Evolutionary conservation across 768 basidiomycete species (phyloP).

Genomic region (Sutorius australiensis): DNA sequence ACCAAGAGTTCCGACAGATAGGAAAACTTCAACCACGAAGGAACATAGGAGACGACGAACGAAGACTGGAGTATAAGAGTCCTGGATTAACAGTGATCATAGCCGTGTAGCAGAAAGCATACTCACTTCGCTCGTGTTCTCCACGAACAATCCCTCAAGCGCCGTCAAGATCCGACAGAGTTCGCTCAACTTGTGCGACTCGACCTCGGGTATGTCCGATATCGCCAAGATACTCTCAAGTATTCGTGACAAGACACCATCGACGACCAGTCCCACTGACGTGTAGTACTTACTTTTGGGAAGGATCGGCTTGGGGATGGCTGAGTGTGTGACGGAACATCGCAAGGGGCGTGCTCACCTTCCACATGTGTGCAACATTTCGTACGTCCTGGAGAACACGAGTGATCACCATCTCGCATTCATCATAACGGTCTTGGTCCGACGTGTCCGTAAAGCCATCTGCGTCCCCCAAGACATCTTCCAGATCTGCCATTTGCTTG

Average conservation of each 20-base stretch:
- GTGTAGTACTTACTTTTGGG: conserved; percentile 69
- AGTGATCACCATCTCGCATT: conserved; percentile 67
- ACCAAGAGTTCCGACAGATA: conserved; percentile 92
- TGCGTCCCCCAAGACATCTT: conserved; percentile 48
- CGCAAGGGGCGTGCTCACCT: conserved; percentile 47
- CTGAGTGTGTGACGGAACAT: neutral
- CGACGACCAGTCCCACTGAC: conserved; percentile 66
- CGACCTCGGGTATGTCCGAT: conserved; percentile 82
- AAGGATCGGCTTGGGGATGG: conserved; percentile 51
- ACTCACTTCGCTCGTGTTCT: conserved; percentile 56
- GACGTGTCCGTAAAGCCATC: conserved; percentile 66
- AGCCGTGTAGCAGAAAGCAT: neutral
- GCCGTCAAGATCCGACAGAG: conserved; percentile 75
- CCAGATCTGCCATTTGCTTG: conserved; percentile 21
- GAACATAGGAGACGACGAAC: conserved; percentile 80
- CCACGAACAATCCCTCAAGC: conserved; percentile 77
- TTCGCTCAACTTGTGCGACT: conserved; percentile 80
- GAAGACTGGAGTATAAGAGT: conserved; percentile 46
- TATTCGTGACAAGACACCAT: conserved; percentile 63
- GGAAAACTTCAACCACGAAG: conserved; percentile 91
- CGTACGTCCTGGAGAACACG: conserved; percentile 62
- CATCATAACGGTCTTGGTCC: conserved; percentile 71
- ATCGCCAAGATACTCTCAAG: conserved; percentile 71
- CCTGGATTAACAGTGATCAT: neutral
- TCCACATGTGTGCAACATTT: conserved; percentile 59